Evolutionary conservation across 2,329 filamentous ascomycete genomes (phyloP).

Genomic region (Hypoxylon sp.): DNA sequence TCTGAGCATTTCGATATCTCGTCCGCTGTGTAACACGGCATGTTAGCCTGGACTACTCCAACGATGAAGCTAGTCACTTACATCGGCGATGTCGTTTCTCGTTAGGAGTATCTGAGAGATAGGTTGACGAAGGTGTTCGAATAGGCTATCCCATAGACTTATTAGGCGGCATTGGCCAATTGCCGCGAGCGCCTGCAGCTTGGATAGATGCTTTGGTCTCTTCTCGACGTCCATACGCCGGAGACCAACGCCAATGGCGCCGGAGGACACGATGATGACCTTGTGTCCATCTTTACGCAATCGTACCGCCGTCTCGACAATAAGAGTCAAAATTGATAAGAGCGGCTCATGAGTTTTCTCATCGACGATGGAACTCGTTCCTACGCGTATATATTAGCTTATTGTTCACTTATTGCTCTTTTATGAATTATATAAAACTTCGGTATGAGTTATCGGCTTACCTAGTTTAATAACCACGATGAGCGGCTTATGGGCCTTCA

Average conservation of each 20-base stretch:
- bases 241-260: conserved; percentile 93
- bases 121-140: conserved; percentile 86
- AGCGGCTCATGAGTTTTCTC: conserved; percentile 94
- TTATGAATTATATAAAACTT: conserved; percentile 4
- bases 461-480: conserved; percentile 90
- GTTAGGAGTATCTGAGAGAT: conserved; percentile 96
- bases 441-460: conserved; percentile 58
- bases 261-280: conserved; percentile 96
- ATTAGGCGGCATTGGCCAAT: conserved; percentile 97
- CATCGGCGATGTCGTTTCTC: conserved; percentile 94
- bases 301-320: conserved; percentile 92
- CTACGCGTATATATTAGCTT: conserved; percentile 60
- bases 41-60: conserved; percentile 43
- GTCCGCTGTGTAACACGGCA: conserved; percentile 69
- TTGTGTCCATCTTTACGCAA: conserved; percentile 91
- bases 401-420: conserved; percentile 6
- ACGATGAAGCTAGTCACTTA: conserved; percentile 55
- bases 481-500: conserved; percentile 74
- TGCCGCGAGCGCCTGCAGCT: conserved; percentile 92
- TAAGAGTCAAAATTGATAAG: conserved; percentile 87
- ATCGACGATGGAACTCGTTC: conserved; percentile 98
- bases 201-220: conserved; percentile 88
- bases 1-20: conserved; percentile 96
- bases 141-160: conserved; percentile 94
- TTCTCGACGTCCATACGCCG: conserved; percentile 89